Base-by-base conservation (phyloP, 768 basidiomycete genomes). In the Agrocybe chaxingu region DNA sequence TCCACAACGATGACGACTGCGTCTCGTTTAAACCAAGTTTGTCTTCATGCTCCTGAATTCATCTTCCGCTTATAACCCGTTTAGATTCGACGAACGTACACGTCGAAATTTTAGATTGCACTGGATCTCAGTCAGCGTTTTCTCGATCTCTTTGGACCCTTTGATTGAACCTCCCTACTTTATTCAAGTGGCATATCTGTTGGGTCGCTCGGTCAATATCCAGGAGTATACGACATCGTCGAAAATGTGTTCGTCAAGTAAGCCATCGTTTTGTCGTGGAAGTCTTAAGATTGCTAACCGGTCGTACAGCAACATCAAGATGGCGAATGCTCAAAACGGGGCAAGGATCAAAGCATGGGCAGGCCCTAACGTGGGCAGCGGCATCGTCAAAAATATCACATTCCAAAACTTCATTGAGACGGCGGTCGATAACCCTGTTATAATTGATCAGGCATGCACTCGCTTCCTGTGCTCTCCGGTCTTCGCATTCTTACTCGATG, bases 331-430 rank as follows among this genome's bases (percentile, higher is more conserved):
- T 8, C 70, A 81, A 58, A 85, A 85, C 55, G 85, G 84, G 1
- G 83, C 82, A 1, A 72, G 85, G 32, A 85, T 85, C 65, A 87
- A 87, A 62, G 79, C 81, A 0, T 87, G 77, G 70, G 83, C 81
- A 4, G 85, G 83, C 4, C 69, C 73, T 11, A 74, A 76, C 46
- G 80, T 82, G 29, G 82, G 84, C 3, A 72, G 76, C 34, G 81
- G 81, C 7, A 75, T 80, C 39, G 80, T 81, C 39, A 73, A 76
- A 61, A 81, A 82, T 54, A 65, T 82, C 59, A 79, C 78, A 0
- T 83, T 79, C 62, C 56, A 62, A n/a, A 67, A 72, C 53, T 82
- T 82, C 62, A 51, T 71, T 13, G 78, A 79, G 52, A 71, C 66
- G 45, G 75, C 80, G 35, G 80, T 82, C 37, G 80, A 82, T 51